These are phyloP conservation scores for Haplosporangium gracile DNA, from an alignment of 192 early-diverging fungal genomes.

Conservation along the genomic window DNA sequence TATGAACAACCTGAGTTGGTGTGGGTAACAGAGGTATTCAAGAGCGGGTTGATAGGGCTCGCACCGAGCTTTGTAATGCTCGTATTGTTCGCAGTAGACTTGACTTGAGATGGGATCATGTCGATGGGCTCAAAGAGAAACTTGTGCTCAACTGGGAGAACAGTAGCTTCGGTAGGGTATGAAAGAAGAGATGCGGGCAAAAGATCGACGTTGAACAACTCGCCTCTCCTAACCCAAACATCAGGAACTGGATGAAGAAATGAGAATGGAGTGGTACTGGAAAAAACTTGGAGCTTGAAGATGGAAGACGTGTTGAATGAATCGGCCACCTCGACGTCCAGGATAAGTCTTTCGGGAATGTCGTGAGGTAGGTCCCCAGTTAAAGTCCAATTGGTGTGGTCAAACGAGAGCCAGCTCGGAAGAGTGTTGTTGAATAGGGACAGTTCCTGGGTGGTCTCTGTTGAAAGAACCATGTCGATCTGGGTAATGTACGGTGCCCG, in stretches of 20 bases:
- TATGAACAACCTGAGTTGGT: background rate
- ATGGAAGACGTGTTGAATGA: background rate
- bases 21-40: background rate
- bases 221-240: background rate
- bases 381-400: background rate
- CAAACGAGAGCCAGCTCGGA: constrained; percentile 17
- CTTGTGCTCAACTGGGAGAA: constrained; percentile 1
- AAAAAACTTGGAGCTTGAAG: constrained; percentile 1
- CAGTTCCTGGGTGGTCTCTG: background rate
- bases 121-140: constrained; percentile 5
- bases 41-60: background rate
- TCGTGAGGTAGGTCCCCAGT: background rate
- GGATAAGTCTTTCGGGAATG: background rate
- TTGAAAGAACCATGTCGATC: constrained; percentile 1
- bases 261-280: background rate
- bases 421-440: background rate
- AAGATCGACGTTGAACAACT: background rate
- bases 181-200: background rate
- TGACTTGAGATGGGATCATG: background rate
- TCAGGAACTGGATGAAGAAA: constrained; percentile 3
- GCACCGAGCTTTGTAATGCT: background rate
- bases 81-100: background rate
- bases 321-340: background rate
- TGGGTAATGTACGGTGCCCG: background rate
- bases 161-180: background rate